Evolutionary conservation across 345 rosid genomes (phyloP), one percentile per base, ranked within the genome.

Genomic region (Passiflora organensis): DNA sequence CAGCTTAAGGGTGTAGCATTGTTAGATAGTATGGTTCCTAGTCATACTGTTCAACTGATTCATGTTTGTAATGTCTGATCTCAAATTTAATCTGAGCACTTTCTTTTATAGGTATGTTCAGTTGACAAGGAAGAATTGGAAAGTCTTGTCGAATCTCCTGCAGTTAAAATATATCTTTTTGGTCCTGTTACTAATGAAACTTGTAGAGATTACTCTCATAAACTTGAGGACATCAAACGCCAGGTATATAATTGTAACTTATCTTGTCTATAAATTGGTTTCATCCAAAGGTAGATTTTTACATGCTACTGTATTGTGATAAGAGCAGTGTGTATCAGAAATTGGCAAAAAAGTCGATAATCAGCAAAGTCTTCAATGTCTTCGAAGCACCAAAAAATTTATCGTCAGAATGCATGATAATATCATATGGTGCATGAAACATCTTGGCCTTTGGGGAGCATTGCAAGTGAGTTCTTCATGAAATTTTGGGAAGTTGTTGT

Each of bases 401-500:
- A 87, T 91, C 58, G 63, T 39, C 42, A 76, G 78, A 74, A 66
- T 82, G 68, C 95, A 87, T 73, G 91, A 76, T n/a, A 85, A 75
- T 71, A 77, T 91, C 53, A 52, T 73, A 37, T 74, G 71, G 65
- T 80, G 81, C 64, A 75, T 79, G 71, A 71, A 83, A 63, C 82
- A 72, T 55, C 87, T 91, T 62, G 97, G 96, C 68, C 65, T 91
- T 45, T 83, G 78, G 73, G 97, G 97, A 67, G 97, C 89, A 62
- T 56, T 72, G 53, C 86, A 79, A 67, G 97, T 91, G 67, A 66
- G 77, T 54, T 59, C 43, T 63, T 68, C 25, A 41, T 41, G 51
- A 34, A 48, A 28, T 55, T 1, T 42, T 23, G 36, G 45, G 17
- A 23, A 41, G 13, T 41, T 13, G 9, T 19, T 39, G 25, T 14